Conservation (phyloP, 2,329 filamentous ascomycete genomes). For the Ceratocystis cacaofunesta region DNA sequence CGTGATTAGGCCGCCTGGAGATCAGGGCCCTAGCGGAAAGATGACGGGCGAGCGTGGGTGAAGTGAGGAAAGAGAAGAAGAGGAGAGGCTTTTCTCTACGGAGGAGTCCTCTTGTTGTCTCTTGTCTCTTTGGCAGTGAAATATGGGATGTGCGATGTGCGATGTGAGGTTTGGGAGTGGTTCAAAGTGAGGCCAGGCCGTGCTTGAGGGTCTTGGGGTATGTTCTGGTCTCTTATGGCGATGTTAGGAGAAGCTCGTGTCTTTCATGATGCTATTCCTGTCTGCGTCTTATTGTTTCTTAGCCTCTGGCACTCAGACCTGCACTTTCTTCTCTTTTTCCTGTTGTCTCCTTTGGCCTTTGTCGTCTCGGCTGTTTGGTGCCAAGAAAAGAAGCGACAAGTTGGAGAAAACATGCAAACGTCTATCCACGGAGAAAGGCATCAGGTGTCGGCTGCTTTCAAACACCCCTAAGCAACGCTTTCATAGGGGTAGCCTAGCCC, state of each 20-base stretch:
- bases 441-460: background rate
- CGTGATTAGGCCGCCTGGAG: background rate
- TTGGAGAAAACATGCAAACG: conserved; percentile 2
- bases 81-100: background rate
- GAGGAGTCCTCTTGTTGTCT: background rate
- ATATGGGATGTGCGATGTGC: background rate
- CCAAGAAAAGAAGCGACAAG: background rate
- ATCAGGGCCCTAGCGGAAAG: background rate
- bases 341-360: background rate
- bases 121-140: background rate
- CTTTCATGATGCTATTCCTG: background rate
- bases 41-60: background rate
- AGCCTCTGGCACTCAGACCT: background rate
- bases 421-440: background rate
- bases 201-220: too few relatives aligned
- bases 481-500: too few relatives aligned
- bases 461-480: background rate
- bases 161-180: background rate
- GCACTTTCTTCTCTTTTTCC: background rate
- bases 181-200: background rate
- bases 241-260: background rate
- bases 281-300: too few relatives aligned
- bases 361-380: background rate
- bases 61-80: background rate
- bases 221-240: background rate